Evolutionary conservation across 1,284 basidiomycete genomes (phyloP).

Genomic region (Rhizopogon hawkerae): DNA sequence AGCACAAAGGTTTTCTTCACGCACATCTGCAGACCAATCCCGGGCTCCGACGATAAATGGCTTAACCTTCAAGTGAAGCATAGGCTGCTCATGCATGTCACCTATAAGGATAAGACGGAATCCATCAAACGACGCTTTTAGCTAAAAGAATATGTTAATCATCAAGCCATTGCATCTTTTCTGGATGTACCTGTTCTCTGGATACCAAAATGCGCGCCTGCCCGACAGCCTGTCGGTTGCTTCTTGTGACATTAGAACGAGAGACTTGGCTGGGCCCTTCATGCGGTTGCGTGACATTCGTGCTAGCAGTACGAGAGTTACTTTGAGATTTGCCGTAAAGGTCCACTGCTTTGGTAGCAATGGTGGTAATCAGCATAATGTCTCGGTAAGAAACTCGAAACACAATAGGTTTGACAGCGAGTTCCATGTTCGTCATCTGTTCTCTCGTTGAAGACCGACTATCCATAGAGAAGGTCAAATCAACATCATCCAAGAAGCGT

Average conservation of each 20-base stretch:
- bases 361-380: conserved; percentile 83
- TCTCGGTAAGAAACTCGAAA: conserved; percentile 92
- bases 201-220: conserved; percentile 62
- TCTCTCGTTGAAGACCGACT: conserved; percentile 66
- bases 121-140: conserved; percentile 80
- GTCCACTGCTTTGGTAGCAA: conserved; percentile 82
- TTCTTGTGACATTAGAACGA: conserved; percentile 7
- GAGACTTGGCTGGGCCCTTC: conserved; percentile 6
- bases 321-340: conserved; percentile 34
- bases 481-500: conserved; percentile 90
- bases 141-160: conserved; percentile 32
- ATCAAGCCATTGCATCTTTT: not conserved
- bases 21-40: conserved; percentile 92
- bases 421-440: conserved; percentile 79
- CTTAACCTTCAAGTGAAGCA: conserved; percentile 83
- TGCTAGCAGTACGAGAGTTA: not conserved
- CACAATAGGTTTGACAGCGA: conserved; percentile 76
- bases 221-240: conserved; percentile 33
- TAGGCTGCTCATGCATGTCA: conserved; percentile 90
- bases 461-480: conserved; percentile 83
- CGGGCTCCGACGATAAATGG: conserved; percentile 79
- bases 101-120: conserved; percentile 93
- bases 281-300: conserved; percentile 2
- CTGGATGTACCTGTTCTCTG: conserved; percentile 63
- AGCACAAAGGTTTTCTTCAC: conserved; percentile 5